Evolutionary conservation across 1,284 basidiomycete genomes (phyloP).

Genomic region (Microbotryum violaceum): DNA sequence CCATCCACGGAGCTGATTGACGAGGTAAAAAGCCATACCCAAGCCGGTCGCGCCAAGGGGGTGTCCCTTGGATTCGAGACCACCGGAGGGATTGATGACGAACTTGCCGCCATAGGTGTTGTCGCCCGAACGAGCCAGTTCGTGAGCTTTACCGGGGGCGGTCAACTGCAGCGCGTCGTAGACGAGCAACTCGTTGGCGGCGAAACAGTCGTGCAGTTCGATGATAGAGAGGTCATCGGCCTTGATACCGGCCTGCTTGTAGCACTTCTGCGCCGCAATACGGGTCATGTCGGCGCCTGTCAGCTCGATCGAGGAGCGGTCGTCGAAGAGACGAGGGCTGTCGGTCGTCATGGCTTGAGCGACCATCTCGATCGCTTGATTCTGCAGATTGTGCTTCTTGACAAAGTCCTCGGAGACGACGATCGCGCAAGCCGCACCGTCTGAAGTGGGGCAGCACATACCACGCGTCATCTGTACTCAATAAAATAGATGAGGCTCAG

Average conservation of each 20-base stretch:
- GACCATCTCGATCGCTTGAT: slow-evolving; percentile 64
- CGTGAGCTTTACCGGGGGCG: slow-evolving; percentile 59
- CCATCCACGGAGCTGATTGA: slow-evolving; percentile 49
- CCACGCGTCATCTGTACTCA: slow-evolving; percentile 62
- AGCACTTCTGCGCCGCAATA: slow-evolving; percentile 60
- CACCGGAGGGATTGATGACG: slow-evolving; percentile 76
- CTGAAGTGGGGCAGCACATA: slow-evolving; percentile 75
- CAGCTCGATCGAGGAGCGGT: slow-evolving; percentile 59
- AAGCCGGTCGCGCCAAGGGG: slow-evolving; percentile 64
- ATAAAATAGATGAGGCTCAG: not conserved
- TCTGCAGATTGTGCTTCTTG: slow-evolving; percentile 62
- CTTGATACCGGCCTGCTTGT: slow-evolving; percentile 61
- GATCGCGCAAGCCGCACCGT: slow-evolving; percentile 57
- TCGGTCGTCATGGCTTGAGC: slow-evolving; percentile 61
- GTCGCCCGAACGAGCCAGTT: slow-evolving; percentile 65
- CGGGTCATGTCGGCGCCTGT: slow-evolving; percentile 55
- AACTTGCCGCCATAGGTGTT: slow-evolving; percentile 84
- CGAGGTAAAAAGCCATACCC: slow-evolving; percentile 81
- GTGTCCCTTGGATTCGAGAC: slow-evolving; percentile 77
- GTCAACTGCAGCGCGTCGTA: slow-evolving; percentile 78
- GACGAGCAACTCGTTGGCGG: slow-evolving; percentile 56
- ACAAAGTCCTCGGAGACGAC: slow-evolving; percentile 76
- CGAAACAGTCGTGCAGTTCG: slow-evolving; percentile 73
- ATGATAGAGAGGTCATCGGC: slow-evolving; percentile 72
- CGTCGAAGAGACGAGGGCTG: slow-evolving; percentile 55